A percentile compares a stretch with the other conserved stretches of the same genome.
These are phyloP conservation scores for Fragilariopsis cylindrus DNA, from an alignment of 108 stramenopile species.

Conservation along the genomic window DNA sequence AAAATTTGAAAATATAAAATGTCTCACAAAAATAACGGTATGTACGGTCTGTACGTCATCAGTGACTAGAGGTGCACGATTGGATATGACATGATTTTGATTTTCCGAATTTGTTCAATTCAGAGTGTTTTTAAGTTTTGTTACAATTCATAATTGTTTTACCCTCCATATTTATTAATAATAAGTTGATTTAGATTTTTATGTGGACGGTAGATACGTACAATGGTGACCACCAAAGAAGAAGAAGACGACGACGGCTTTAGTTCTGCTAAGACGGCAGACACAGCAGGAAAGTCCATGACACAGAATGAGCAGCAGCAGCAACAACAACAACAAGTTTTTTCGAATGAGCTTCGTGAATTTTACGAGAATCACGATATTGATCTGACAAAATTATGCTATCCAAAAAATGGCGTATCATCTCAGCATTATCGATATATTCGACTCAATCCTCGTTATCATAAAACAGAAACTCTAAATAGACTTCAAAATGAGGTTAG, in stretches of 20 bases:
- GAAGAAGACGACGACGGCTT: background rate
- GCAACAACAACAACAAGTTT: background rate
- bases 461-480: slow-evolving; percentile 55
- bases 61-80: too few relatives aligned
- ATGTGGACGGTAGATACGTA: background rate
- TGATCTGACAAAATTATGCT: slow-evolving; percentile 10
- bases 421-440: slow-evolving; percentile 44
- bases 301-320: background rate
- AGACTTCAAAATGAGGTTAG: slow-evolving; percentile 25
- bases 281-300: too few relatives aligned
- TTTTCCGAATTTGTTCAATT: too few relatives aligned
- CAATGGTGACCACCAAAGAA: slow-evolving; percentile 2
- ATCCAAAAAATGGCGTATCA: background rate
- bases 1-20: too few relatives aligned
- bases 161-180: too few relatives aligned
- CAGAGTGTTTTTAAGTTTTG: too few relatives aligned
- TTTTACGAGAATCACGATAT: slow-evolving; percentile 45
- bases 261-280: too few relatives aligned
- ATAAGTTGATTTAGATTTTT: background rate
- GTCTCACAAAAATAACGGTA: too few relatives aligned
- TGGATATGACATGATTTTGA: too few relatives aligned
- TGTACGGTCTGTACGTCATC: too few relatives aligned
- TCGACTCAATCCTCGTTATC: slow-evolving; percentile 71
- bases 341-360: slow-evolving; percentile 29
- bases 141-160: too few relatives aligned